Evolutionary conservation across 2,329 filamentous ascomycete genomes (phyloP), one percentile per base, ranked within the genome.

Genomic region (Thielaviopsis cerberus): DNA sequence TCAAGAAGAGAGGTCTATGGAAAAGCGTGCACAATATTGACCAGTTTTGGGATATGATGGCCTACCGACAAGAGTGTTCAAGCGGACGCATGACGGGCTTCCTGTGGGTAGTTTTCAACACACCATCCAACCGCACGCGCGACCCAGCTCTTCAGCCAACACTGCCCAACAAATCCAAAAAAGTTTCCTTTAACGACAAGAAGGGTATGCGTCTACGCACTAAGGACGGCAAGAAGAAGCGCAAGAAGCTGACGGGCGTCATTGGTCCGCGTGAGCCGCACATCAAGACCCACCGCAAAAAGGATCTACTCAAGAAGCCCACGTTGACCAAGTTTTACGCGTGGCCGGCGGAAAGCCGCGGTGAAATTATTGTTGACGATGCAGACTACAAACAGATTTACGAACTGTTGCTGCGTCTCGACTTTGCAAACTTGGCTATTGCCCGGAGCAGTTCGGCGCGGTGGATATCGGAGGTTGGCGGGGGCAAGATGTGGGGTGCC

Each of bases 41-140:
- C n/a, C 83, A 90, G 64, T 98, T 98, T 66, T 98, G 92, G 92
- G 92, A 98, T 62, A 86, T 94, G 78, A 97, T 98, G 91, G 85
- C 90, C 0, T 97, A 87, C 67, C 78, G 92, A 59, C 92, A 97
- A 68, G 92, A 98, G 67, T 98, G 92, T 66, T 95, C 90, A 0
- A 88, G 89, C 34, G 94, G 92, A 0, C 78, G 90, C 20, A 76
- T 95, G 66, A 94, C 95, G 0, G 94, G 94, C 0, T 98, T 98
- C 64, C 76, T 97, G 25, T 98, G 94, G 91, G 73, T 96, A 25
- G 83, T 96, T 0, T 85, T 96, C 63, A 84, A 88, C 34, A 53
- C 55, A 22, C 41, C 57, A 23, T 76, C 81, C 10, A 61, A 66
- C 5, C 52, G 20, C 6, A 51, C 34, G 1, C 23, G 15, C 13